A percentile compares a stretch with the other conserved stretches of the same genome.
Evolutionary conservation across 371 early-diverging fungal genomes (phyloP).

Genomic region (Batkoa obscura): DNA sequence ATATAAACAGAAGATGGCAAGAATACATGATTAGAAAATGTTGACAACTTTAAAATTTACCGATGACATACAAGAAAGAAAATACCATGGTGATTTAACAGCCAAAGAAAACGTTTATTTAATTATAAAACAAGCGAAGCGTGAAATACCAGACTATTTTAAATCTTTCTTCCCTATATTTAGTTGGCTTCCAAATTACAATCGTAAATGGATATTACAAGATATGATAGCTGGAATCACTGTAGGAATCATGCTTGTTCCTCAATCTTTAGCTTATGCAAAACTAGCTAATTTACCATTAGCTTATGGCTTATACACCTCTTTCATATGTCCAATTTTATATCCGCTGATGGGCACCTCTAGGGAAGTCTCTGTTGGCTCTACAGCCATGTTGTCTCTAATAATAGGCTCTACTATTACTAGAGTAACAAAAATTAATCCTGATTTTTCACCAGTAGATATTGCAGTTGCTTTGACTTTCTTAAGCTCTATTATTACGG

Average conservation of each 20-base stretch:
- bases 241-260: conserved; percentile 64
- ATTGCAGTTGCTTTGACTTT: conserved; percentile 4
- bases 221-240: conserved; percentile 72
- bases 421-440: conserved; percentile 11
- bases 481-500: conserved; percentile 28
- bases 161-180: conserved; percentile 3
- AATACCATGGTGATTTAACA: neutral
- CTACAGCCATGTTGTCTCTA: conserved; percentile 68
- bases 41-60: too few relatives aligned
- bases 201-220: conserved; percentile 43
- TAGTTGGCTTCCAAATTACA: conserved; percentile 16
- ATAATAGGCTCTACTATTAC: conserved; percentile 44
- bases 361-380: conserved; percentile 71
- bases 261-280: conserved; percentile 69
- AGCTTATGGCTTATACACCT: conserved; percentile 70
- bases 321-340: conserved; percentile 52
- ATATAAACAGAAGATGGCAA: too few relatives aligned
- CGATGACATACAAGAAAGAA: neutral
- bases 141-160: conserved; percentile 3
- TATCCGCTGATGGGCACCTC: conserved; percentile 67
- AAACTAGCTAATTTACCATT: conserved; percentile 66
- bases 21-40: too few relatives aligned
- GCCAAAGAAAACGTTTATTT: neutral
- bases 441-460: neutral
- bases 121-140: neutral